These are phyloP conservation scores for Dissoconium aciculare DNA, from an alignment of 2,329 filamentous ascomycete genomes.

Conservation along the genomic window DNA sequence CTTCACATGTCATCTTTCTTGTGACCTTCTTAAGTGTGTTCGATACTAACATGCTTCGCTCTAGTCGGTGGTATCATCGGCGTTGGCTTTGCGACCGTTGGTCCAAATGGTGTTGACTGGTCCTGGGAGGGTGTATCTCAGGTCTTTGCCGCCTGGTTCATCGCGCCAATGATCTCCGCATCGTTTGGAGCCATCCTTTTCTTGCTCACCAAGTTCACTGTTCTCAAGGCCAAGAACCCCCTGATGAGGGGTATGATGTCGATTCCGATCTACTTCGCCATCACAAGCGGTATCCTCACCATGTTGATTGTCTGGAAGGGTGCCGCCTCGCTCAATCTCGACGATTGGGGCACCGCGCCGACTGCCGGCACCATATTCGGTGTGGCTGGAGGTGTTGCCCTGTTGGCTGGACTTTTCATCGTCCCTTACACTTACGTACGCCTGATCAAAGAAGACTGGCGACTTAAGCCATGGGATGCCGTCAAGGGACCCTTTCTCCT, in stretches of 20 bases:
- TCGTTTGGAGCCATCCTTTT: constrained; percentile 35
- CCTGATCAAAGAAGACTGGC: constrained; percentile 46
- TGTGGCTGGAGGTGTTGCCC: constrained; percentile 35
- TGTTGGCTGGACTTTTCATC: constrained; percentile 39
- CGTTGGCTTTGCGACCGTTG: constrained; percentile 37
- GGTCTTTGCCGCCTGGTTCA: constrained; percentile 40
- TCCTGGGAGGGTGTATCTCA: constrained; percentile 42
- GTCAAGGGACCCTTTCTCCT: constrained; percentile 30
- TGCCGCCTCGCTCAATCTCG: constrained; percentile 34
- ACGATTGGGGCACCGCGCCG: constrained; percentile 25
- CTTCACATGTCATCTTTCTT: too few species aligned
- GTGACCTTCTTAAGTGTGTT: background rate
- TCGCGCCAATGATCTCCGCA: constrained; percentile 32
- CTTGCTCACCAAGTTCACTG: constrained; percentile 31
- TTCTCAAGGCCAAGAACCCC: constrained; percentile 33
- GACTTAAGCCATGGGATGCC: constrained; percentile 42
- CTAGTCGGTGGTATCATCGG: constrained; percentile 21
- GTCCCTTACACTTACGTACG: constrained; percentile 45
- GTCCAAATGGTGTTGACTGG: constrained; percentile 41
- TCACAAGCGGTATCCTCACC: constrained; percentile 32
- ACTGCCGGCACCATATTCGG: constrained; percentile 41
- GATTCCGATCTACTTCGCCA: constrained; percentile 34
- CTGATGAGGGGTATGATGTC: constrained; percentile 35
- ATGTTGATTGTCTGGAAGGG: constrained; percentile 44
- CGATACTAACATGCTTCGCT: too few species aligned